Conservation (phyloP, 2,329 filamentous ascomycete species). For the Colletotrichum filicis region DNA sequence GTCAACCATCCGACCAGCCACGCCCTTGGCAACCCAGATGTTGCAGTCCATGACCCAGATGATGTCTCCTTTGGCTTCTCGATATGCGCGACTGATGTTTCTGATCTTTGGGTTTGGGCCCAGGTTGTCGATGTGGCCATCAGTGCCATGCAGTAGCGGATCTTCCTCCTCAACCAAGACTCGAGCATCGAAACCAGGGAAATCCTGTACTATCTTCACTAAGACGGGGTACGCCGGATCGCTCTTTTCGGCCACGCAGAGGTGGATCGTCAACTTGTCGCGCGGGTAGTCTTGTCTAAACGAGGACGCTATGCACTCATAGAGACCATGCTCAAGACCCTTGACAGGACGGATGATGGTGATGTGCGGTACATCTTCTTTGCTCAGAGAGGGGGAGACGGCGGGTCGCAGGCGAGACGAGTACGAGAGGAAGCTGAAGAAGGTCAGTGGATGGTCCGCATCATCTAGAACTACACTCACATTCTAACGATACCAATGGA, state of each 20-base stretch:
- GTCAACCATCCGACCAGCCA: slow-evolving; percentile 89
- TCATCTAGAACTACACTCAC: slow-evolving; percentile 48
- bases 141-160: slow-evolving; percentile 68
- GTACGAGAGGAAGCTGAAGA: slow-evolving; percentile 61
- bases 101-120: slow-evolving; percentile 99
- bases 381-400: slow-evolving; percentile 60
- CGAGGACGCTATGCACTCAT: slow-evolving; percentile 90
- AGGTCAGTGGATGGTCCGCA: neutral
- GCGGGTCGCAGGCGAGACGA: slow-evolving; percentile 60
- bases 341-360: slow-evolving; percentile 95
- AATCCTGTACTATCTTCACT: slow-evolving; percentile 76
- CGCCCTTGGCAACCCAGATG: slow-evolving; percentile 86
- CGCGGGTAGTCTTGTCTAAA: slow-evolving; percentile 85
- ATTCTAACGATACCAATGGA: slow-evolving; percentile 66
- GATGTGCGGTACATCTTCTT: slow-evolving; percentile 77
- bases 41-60: slow-evolving; percentile 98
- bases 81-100: slow-evolving; percentile 93
- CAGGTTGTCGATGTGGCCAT: slow-evolving; percentile 66
- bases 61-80: slow-evolving; percentile 87
- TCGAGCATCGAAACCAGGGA: slow-evolving; percentile 75
- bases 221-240: slow-evolving; percentile 85
- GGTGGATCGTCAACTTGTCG: slow-evolving; percentile 79
- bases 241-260: slow-evolving; percentile 80
- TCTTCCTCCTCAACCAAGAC: slow-evolving; percentile 88
- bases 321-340: slow-evolving; percentile 88